Percentiles rank a stretch among this genome's conserved stretches.
These are phyloP conservation scores for Pseudocercospora crystallina DNA, from an alignment of 2,329 filamentous ascomycete genomes.

Conservation along the genomic window DNA sequence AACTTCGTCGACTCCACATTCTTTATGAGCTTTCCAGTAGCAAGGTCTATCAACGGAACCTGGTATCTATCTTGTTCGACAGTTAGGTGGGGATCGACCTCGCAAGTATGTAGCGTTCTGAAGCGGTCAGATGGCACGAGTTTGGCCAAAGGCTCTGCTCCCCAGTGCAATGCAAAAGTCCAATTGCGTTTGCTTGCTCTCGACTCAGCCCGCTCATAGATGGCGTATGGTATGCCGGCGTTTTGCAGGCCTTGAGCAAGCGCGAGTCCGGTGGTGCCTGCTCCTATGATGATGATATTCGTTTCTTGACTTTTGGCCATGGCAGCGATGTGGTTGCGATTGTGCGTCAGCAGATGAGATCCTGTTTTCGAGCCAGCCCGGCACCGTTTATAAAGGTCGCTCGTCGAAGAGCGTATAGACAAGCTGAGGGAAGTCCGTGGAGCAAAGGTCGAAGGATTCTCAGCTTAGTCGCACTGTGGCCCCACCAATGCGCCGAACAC, in stretches of 20 bases:
- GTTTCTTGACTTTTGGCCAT: not conserved
- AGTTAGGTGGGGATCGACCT: conserved; percentile 11
- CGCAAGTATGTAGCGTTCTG: not conserved
- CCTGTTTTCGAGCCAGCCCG: no score
- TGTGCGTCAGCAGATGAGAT: no score
- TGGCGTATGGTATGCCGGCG: conserved; percentile 20
- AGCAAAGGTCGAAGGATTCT: no score
- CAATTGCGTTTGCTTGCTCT: conserved; percentile 10
- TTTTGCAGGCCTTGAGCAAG: conserved; percentile 31
- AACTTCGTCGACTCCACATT: conserved; percentile 4
- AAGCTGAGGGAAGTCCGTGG: no score
- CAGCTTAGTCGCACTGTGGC: no score
- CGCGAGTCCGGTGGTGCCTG: conserved; percentile 27
- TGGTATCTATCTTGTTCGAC: not conserved
- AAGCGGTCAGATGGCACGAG: conserved; percentile 7
- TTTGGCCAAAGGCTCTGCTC: conserved; percentile 5
- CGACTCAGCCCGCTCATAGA: conserved; percentile 26
- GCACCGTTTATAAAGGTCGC: no score
- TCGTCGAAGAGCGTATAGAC: no score
- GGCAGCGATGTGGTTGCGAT: not conserved
- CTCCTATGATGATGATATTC: conserved; percentile 30
- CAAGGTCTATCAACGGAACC: conserved; percentile 10
- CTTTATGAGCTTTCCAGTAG: conserved; percentile 10
- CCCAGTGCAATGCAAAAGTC: conserved; percentile 15
- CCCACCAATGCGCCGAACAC: no score